Evolutionary conservation across 352 stramenopile genomes (phyloP).

Genomic region (Globisporangium paroecandrum): DNA sequence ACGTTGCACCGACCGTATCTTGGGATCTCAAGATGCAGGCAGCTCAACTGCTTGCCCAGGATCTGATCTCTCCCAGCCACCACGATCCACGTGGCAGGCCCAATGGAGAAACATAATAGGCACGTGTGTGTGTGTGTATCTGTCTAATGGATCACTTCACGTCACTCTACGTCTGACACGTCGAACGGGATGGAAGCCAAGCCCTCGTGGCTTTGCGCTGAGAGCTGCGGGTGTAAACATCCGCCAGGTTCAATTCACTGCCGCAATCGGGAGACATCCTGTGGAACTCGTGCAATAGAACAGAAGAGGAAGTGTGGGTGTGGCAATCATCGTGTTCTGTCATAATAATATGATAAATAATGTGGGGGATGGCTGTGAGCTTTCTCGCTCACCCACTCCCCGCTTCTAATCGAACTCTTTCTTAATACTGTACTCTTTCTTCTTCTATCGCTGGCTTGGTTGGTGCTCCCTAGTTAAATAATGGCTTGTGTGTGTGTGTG

Average conservation of each 20-base stretch:
- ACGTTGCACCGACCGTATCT: too few species aligned
- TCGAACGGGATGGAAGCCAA: neutral
- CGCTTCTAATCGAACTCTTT: conserved; percentile 7
- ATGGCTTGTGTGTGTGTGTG: neutral
- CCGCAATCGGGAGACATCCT: neutral
- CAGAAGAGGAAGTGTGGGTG: neutral
- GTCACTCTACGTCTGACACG: neutral
- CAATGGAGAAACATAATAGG: too few species aligned
- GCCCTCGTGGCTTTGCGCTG: neutral
- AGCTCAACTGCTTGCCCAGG: too few species aligned
- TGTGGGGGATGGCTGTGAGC: neutral
- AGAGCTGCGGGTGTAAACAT: neutral
- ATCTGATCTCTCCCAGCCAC: too few species aligned
- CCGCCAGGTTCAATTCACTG: neutral
- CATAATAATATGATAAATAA: conserved; percentile 25
- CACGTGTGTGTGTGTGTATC: neutral
- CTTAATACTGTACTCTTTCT: neutral
- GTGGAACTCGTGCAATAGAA: neutral
- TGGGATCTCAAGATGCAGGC: too few species aligned
- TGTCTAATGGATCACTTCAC: neutral
- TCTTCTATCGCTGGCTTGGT: conserved; percentile 5
- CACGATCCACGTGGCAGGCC: too few species aligned
- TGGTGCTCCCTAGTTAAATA: conserved; percentile 18
- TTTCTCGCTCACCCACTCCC: neutral
- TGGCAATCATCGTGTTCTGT: conserved; percentile 1